Evolutionary conservation across 1,139 yeast species (phyloP).

Genomic region (Diutina pseudorugosa): DNA sequence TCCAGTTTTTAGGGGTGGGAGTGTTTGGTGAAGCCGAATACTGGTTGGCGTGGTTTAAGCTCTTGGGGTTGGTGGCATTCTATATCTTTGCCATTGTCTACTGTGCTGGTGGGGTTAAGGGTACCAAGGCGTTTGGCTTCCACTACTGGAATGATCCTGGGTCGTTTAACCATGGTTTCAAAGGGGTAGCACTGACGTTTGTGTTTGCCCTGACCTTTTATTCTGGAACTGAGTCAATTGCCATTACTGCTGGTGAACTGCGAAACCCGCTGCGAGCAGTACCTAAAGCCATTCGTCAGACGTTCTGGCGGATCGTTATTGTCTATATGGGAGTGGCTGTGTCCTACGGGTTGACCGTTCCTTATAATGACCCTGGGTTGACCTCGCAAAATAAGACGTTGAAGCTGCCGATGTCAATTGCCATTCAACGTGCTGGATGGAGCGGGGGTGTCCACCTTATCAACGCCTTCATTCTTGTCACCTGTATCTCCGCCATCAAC

Average conservation of each 20-base stretch:
- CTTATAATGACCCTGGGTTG: slow-evolving; percentile 33
- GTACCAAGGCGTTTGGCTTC: slow-evolving; percentile 39
- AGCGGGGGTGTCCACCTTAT: slow-evolving; percentile 35
- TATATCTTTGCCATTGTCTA: slow-evolving; percentile 48
- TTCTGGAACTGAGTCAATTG: slow-evolving; percentile 47
- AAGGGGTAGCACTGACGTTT: slow-evolving; percentile 7
- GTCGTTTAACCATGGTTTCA: slow-evolving; percentile 20
- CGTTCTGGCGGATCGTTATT: slow-evolving; percentile 38
- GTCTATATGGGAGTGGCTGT: slow-evolving; percentile 45
- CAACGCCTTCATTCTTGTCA: slow-evolving; percentile 38
- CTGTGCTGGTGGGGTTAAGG: slow-evolving; percentile 56
- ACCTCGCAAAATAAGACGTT: slow-evolving; percentile 13
- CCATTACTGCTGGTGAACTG: slow-evolving; percentile 45
- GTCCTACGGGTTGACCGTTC: slow-evolving; percentile 42
- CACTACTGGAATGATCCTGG: slow-evolving; percentile 43
- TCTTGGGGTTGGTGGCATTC: slow-evolving; percentile 42
- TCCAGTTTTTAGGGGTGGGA: slow-evolving; percentile 45
- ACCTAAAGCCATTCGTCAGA: slow-evolving; percentile 48
- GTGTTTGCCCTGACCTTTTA: slow-evolving; percentile 33
- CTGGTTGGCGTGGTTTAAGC: slow-evolving; percentile 48
- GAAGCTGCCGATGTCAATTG: slow-evolving; percentile 33
- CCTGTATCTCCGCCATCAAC: slow-evolving; percentile 43
- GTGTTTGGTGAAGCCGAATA: slow-evolving; percentile 61
- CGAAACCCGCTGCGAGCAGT: slow-evolving; percentile 43
- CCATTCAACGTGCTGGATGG: slow-evolving; percentile 37